Percentiles rank a stretch among this genome's conserved stretches.
Evolutionary conservation across 768 basidiomycete species (phyloP).

Genomic region (Suillus subluteus): DNA sequence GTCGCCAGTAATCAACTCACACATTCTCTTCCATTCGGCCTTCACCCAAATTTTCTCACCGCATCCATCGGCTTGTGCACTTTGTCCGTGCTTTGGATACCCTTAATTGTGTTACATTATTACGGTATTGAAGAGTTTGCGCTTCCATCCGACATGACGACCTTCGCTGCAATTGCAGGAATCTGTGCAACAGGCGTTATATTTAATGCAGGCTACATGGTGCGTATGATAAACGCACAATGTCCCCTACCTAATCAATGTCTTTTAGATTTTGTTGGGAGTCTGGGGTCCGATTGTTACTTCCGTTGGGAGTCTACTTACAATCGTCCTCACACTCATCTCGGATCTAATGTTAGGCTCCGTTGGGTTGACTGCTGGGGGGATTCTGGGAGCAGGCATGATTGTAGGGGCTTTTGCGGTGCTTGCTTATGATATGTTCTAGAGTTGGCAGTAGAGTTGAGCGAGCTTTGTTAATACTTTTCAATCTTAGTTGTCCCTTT

Average conservation of each 20-base stretch:
- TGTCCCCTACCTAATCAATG: conserved; percentile 1
- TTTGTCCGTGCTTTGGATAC: conserved; percentile 73
- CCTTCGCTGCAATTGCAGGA: conserved; percentile 57
- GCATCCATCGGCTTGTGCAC: conserved; percentile 82
- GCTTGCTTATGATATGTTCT: conserved; percentile 72
- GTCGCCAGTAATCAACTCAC: conserved; percentile 37
- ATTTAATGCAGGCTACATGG: conserved; percentile 90
- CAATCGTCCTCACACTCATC: conserved; percentile 85
- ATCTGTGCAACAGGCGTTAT: conserved; percentile 74
- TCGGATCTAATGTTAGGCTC: conserved; percentile 78
- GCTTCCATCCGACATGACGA: conserved; percentile 55
- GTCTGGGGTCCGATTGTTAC: conserved; percentile 88
- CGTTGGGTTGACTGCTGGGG: conserved; percentile 68
- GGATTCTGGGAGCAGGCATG: conserved; percentile 73
- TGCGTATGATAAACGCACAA: conserved; percentile 31
- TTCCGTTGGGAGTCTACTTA: conserved; percentile 92
- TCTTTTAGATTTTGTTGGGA: conserved; percentile 69
- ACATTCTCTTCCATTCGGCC: conserved; percentile 76
- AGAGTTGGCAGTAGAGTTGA: conserved; percentile 23
- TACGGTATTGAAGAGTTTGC: conserved; percentile 66
- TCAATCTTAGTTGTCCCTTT: neutral
- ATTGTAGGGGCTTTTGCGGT: conserved; percentile 86
- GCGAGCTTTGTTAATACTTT: neutral
- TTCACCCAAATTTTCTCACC: conserved; percentile 84
- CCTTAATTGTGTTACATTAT: conserved; percentile 74